Evolutionary conservation across 352 stramenopile genomes (phyloP).

Genomic region (Elongisporangium senticosum): DNA sequence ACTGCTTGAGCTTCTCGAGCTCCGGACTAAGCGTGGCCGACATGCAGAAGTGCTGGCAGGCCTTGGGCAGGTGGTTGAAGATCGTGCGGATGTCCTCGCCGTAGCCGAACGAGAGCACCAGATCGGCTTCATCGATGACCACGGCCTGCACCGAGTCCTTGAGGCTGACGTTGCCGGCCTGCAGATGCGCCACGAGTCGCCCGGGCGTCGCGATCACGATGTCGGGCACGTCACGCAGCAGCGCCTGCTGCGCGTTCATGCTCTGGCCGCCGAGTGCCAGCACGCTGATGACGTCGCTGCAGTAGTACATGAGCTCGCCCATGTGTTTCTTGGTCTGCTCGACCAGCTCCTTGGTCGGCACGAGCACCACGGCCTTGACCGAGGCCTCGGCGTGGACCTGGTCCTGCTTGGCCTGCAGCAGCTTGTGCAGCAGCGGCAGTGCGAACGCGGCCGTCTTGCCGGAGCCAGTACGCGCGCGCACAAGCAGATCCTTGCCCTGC

Average conservation of each 20-base stretch:
- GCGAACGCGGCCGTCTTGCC: constrained; percentile 94
- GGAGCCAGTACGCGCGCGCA: constrained; percentile 89
- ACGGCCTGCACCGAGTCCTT: constrained; percentile 93
- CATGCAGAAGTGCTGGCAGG: constrained; percentile 98
- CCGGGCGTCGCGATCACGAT: constrained; percentile 94
- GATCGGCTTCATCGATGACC: constrained; percentile 98
- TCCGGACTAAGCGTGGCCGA: constrained; percentile 96
- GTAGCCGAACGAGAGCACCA: constrained; percentile 97
- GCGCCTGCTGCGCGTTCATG: constrained; percentile 84
- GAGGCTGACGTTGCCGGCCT: constrained; percentile 72
- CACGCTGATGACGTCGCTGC: constrained; percentile 90
- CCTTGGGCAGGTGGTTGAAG: constrained; percentile 94
- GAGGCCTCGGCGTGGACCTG: constrained; percentile 26
- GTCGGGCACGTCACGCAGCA: constrained; percentile 85
- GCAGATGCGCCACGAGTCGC: constrained; percentile 88
- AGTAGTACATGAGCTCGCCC: constrained; percentile 96
- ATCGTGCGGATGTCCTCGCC: constrained; percentile 91
- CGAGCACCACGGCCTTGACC: constrained; percentile 90
- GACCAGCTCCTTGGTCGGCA: constrained; percentile 97
- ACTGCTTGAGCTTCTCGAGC: constrained; percentile 95
- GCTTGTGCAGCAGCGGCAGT: constrained; percentile 90
- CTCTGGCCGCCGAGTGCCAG: constrained; percentile 88
- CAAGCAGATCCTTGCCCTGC: constrained; percentile 91
- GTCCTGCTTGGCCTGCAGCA: constrained; percentile 81
- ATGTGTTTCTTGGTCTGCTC: constrained; percentile 92